Evolutionary conservation across 345 rosid species (phyloP).

Genomic region (Eucalyptus caleyi): DNA sequence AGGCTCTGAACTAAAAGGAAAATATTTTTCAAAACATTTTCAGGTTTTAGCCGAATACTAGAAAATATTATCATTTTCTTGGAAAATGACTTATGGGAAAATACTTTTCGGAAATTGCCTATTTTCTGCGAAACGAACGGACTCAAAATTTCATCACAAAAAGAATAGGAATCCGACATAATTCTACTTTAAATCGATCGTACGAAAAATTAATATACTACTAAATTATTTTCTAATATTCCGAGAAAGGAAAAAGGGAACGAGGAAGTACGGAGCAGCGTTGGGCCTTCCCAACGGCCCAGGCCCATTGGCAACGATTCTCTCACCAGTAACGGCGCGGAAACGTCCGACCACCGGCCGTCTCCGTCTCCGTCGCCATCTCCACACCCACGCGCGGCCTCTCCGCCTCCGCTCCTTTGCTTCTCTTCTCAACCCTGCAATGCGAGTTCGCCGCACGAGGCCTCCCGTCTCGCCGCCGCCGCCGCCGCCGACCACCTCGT

Average conservation of each 20-base stretch:
- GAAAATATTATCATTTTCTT: no score
- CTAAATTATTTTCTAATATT: background rate
- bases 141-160: background rate
- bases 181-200: background rate
- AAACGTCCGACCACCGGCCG: background rate
- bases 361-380: background rate
- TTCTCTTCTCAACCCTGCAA: background rate
- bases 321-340: background rate
- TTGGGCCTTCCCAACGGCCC: background rate
- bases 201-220: background rate
- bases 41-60: rapidly evolving
- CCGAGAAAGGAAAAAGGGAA: background rate
- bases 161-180: background rate
- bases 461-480: background rate
- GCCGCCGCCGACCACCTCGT: background rate
- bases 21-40: no score
- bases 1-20: no score
- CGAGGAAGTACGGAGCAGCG: background rate
- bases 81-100: no score
- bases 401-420: background rate
- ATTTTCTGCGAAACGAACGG: no score
- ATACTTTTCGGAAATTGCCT: no score
- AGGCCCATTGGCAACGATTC: background rate
- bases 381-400: background rate
- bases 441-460: background rate